These are phyloP conservation scores for Arthrobotrys entomopaga DNA, from an alignment of 2,329 filamentous ascomycete species.

Conservation along the genomic window DNA sequence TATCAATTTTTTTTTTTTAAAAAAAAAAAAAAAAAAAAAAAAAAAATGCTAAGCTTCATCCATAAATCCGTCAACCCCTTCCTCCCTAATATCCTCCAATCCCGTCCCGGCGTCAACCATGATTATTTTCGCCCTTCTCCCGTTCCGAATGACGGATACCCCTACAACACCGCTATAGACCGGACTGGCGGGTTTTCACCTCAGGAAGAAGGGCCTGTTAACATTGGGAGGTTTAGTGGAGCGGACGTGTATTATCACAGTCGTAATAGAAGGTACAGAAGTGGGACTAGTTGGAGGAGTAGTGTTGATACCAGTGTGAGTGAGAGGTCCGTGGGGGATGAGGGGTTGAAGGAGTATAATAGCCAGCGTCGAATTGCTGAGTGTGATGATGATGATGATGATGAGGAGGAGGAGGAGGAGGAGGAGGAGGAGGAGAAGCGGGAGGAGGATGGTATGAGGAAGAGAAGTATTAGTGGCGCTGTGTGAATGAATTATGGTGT, in stretches of 20 bases:
- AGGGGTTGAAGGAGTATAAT: constrained; percentile 33
- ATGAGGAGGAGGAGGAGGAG: not conserved
- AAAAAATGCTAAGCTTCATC: constrained; percentile 13
- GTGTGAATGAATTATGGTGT: constrained; percentile 11
- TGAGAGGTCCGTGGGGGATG: constrained; percentile 6
- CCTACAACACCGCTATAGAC: constrained; percentile 29
- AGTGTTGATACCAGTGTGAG: constrained; percentile 16
- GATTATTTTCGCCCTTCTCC: constrained; percentile 16
- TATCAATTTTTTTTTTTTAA: too few species aligned
- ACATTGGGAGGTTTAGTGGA: constrained; percentile 14
- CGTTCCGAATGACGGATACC: not conserved
- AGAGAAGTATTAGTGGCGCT: constrained; percentile 31
- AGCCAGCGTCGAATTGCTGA: too few species aligned
- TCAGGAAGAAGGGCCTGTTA: constrained; percentile 23
- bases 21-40: too few species aligned
- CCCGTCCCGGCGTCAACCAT: constrained; percentile 9
- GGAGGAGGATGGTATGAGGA: too few species aligned
- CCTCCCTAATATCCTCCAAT: constrained; percentile 30
- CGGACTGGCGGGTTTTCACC: constrained; percentile 22
- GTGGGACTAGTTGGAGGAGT: not conserved
- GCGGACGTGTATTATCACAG: constrained; percentile 20
- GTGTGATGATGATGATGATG: constrained; percentile 6
- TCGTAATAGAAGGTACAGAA: not conserved
- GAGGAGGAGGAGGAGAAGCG: constrained; percentile 9
- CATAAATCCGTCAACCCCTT: constrained; percentile 43